These are phyloP conservation scores for Kondoa subrosea DNA, from an alignment of 768 basidiomycete species.

Conservation along the genomic window DNA sequence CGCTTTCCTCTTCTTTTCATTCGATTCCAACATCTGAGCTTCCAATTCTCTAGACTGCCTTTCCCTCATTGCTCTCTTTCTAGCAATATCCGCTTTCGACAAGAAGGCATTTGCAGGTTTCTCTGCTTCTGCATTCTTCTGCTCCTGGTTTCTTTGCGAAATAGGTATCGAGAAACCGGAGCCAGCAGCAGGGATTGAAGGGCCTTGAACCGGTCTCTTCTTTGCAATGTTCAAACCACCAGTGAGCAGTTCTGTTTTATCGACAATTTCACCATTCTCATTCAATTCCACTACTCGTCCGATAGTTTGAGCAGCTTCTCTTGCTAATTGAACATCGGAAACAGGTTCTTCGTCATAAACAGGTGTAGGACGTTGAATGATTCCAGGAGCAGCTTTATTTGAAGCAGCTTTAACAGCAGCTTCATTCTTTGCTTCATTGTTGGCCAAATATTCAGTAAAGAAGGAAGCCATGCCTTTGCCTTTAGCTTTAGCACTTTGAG, in stretches of 20 bases:
- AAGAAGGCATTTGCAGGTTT: conserved; percentile 6
- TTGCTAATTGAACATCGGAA: conserved; percentile 58
- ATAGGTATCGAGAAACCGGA: conserved; percentile 17
- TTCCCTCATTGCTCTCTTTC: conserved; percentile 58
- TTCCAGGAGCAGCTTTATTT: not conserved
- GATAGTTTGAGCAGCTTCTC: conserved; percentile 45
- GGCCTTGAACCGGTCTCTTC: conserved; percentile 31
- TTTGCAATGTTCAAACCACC: conserved; percentile 83
- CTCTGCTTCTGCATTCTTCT: conserved; percentile 22
- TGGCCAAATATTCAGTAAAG: conserved; percentile 33
- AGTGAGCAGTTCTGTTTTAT: conserved; percentile 76
- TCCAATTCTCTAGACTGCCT: conserved; percentile 62
- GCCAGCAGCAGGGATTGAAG: conserved; percentile 22
- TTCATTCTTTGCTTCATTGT: conserved; percentile 42
- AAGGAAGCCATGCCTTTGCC: conserved; percentile 33
- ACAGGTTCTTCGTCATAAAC: conserved; percentile 29
- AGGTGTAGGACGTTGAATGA: conserved; percentile 7
- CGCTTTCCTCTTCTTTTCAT: conserved; percentile 44
- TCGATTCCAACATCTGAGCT: conserved; percentile 60
- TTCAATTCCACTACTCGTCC: conserved; percentile 83
- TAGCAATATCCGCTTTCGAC: conserved; percentile 11
- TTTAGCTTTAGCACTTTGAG: conserved; percentile 29
- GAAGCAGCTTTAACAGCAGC: conserved; percentile 39
- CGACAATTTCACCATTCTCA: conserved; percentile 92
- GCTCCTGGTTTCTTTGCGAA: conserved; percentile 10